phyloP scores from a whole-genome alignment of 768 basidiomycete genomes.

The Pleurotus eryngii region DNA sequence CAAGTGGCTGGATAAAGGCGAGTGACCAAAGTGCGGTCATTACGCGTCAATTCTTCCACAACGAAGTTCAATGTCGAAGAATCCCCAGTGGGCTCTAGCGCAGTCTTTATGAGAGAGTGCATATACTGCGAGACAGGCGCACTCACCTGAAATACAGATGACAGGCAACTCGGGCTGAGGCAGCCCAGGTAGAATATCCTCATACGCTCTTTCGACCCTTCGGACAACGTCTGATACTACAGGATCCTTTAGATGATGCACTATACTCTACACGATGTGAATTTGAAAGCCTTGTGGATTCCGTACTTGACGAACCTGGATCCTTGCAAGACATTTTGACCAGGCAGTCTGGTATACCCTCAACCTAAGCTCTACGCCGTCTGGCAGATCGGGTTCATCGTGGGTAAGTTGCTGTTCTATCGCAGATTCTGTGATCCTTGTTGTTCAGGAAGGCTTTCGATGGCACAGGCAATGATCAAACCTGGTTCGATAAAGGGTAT shows the following conservation, averaged over 20 bases:
- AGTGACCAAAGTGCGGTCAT: conserved; percentile 21
- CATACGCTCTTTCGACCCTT: conserved; percentile 42
- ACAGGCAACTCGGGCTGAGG: conserved; percentile 61
- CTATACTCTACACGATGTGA: conserved; percentile 33
- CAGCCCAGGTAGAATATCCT: conserved; percentile 46
- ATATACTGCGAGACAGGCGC: not conserved
- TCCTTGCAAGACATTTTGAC: conserved; percentile 52
- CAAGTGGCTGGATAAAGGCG: conserved; percentile 63
- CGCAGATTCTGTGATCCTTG: too few species aligned
- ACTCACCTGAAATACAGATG: conserved; percentile 52
- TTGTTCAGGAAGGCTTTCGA: too few species aligned
- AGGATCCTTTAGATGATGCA: conserved; percentile 45
- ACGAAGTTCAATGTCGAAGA: conserved; percentile 46
- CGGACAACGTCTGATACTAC: conserved; percentile 42
- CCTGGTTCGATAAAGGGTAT: conserved; percentile 10
- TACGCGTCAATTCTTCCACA: conserved; percentile 17
- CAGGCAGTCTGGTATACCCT: conserved; percentile 55
- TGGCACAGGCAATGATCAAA: not conserved
- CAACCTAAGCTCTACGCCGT: conserved; percentile 32
- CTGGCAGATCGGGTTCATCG: conserved; percentile 11
- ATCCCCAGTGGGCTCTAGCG: conserved; percentile 40
- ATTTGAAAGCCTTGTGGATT: not conserved
- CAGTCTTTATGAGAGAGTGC: not conserved
- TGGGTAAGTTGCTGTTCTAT: too few species aligned
- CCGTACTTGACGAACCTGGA: conserved; percentile 41